Percentiles rank a stretch among this genome's conserved stretches.
Conservation (phyloP, 768 basidiomycete species). For the Rhizopogon vinicolor region DNA sequence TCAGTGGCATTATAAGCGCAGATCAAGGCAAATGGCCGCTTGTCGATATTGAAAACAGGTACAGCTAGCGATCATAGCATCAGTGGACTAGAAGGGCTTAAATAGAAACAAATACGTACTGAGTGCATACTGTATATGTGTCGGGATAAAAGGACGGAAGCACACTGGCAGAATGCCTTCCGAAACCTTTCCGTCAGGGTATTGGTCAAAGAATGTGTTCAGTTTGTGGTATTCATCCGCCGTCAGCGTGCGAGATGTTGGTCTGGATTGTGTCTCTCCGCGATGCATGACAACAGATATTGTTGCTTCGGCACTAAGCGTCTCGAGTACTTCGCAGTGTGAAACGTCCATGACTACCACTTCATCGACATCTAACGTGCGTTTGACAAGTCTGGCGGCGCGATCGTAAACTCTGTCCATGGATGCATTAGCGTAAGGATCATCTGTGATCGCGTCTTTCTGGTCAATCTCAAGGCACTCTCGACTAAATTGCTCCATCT, state of each 20-base stretch:
- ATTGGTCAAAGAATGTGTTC: constrained; percentile 69
- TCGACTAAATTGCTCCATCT: constrained; percentile 95
- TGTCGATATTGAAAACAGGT: constrained; percentile 91
- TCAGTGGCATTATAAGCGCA: constrained; percentile 88
- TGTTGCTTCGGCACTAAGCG: constrained; percentile 51
- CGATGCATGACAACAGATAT: constrained; percentile 70
- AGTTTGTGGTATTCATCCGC: constrained; percentile 72
- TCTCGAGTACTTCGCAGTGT: constrained; percentile 83
- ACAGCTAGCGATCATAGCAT: constrained; percentile 43
- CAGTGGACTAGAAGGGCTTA: constrained; percentile 1
- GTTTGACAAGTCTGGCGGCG: constrained; percentile 85
- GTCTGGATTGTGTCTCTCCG: constrained; percentile 51
- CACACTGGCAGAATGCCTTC: constrained; percentile 84
- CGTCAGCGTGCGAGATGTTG: constrained; percentile 52
- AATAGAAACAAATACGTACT: constrained; percentile 43
- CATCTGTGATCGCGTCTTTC: constrained; percentile 22
- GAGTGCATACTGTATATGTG: constrained; percentile 81
- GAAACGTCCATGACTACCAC: constrained; percentile 91
- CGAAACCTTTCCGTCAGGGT: constrained; percentile 83
- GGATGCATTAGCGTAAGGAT: constrained; percentile 28
- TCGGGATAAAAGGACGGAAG: constrained; percentile 77
- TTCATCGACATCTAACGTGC: constrained; percentile 89
- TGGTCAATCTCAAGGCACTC: constrained; percentile 90
- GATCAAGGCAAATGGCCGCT: constrained; percentile 84
- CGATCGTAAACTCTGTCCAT: constrained; percentile 91